phyloP scores from a whole-genome alignment of 179 eudicot genomes.

The Spergularia azorica region DNA sequence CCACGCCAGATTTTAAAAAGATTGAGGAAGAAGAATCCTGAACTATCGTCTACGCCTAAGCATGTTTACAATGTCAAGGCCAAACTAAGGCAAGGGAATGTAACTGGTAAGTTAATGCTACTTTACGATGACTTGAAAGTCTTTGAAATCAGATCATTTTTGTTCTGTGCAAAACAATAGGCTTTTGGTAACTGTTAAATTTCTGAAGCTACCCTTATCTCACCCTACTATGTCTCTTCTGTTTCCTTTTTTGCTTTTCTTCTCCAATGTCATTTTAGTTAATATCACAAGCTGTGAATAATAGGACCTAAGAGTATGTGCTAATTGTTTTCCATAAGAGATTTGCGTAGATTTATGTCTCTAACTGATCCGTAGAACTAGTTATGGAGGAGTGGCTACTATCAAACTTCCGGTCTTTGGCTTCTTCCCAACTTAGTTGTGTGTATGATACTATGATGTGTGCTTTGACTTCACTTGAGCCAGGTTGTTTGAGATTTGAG shows the following conservation, averaged over 20 bases:
- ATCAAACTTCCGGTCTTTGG: neutral
- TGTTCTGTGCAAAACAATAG: neutral
- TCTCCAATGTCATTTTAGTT: neutral
- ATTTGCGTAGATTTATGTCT: neutral
- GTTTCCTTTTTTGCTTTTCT: neutral
- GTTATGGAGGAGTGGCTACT: neutral
- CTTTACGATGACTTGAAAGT: neutral
- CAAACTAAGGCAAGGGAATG: constrained; percentile 64
- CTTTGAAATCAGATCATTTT: neutral
- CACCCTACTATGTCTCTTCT: neutral
- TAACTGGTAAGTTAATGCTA: constrained; percentile 41
- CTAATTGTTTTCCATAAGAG: neutral
- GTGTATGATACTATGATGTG: constrained; percentile 7
- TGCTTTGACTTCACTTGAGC: neutral
- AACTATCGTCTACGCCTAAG: constrained; percentile 64
- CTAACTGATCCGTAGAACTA: neutral
- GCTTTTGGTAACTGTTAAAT: neutral
- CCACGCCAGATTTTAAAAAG: constrained; percentile 74
- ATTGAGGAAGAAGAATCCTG: constrained; percentile 67
- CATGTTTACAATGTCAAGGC: constrained; percentile 73
- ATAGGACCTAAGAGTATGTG: neutral
- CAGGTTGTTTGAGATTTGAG: neutral
- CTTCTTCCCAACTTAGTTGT: neutral
- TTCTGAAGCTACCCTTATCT: constrained; percentile 3
- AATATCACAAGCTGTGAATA: neutral